phyloP scores from a whole-genome alignment of 129 eudicot genomes.

The Flaveria ramosissima region DNA sequence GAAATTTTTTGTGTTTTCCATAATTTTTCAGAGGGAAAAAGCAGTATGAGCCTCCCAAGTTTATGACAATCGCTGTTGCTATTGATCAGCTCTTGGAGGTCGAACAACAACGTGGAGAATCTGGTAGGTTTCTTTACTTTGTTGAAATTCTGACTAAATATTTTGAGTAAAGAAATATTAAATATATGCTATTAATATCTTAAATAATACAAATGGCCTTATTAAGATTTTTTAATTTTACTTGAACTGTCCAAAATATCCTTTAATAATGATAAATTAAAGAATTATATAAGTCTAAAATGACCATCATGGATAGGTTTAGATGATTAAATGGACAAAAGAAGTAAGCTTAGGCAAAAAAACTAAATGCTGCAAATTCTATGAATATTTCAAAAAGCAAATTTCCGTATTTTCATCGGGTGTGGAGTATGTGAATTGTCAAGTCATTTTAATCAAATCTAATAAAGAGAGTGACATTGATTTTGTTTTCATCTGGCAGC shows the following conservation, averaged over 20 bases:
- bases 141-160: not conserved
- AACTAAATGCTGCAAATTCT: not conserved
- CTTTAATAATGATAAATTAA: not conserved
- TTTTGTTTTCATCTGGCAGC: conserved; percentile 40
- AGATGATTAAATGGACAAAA: not conserved
- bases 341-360: conserved; percentile 8
- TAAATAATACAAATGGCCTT: not conserved
- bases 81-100: conserved; percentile 94
- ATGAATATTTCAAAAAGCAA: not conserved
- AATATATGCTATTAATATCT: not conserved
- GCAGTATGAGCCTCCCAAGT: conserved; percentile 88
- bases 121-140: conserved; percentile 44
- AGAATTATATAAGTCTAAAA: not conserved
- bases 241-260: not conserved
- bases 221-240: not conserved
- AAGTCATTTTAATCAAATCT: no score
- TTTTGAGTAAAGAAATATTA: not conserved
- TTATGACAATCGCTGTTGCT: conserved; percentile 78
- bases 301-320: not conserved
- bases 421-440: not conserved
- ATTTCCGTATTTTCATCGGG: not conserved
- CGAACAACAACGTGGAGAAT: conserved; percentile 58
- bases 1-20: not conserved
- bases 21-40: conserved; percentile 66
- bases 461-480: not conserved